Evolutionary conservation across 78 protist genomes (phyloP).

Genomic region (Acrasis kona): DNA sequence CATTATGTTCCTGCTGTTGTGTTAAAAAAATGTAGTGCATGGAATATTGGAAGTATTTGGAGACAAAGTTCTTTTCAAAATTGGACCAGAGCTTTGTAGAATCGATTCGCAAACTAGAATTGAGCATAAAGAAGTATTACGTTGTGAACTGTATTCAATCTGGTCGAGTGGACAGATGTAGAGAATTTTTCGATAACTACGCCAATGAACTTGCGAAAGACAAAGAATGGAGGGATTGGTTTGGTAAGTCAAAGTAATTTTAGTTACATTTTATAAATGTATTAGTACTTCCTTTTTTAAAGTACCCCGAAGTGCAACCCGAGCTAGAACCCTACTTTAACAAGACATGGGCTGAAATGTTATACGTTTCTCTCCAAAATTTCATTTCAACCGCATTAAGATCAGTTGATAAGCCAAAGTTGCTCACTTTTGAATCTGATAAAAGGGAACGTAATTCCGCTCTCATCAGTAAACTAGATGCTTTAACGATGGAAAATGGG

Average conservation of each 20-base stretch:
- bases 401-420: conserved; percentile 17
- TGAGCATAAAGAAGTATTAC: conserved; percentile 23
- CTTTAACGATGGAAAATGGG: background rate
- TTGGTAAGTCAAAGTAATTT: conserved; percentile 48
- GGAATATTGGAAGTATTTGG: conserved; percentile 35
- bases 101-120: background rate
- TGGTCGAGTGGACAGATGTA: conserved; percentile 27
- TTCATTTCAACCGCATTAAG: conserved; percentile 48
- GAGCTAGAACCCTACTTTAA: conserved; percentile 37
- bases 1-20: background rate
- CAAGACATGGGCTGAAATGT: conserved; percentile 47
- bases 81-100: background rate
- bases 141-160: conserved; percentile 21
- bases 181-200: conserved; percentile 45
- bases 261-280: no score
- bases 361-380: conserved; percentile 36
- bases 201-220: conserved; percentile 29
- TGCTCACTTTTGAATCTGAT: background rate
- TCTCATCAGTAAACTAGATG: background rate
- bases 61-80: conserved; percentile 33
- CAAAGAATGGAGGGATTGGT: conserved; percentile 57
- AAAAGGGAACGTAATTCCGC: background rate
- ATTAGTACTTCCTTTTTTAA: conserved; percentile 46
- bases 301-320: conserved; percentile 33
- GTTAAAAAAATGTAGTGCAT: background rate